phyloP scores from a whole-genome alignment of 73 alveolate species.

The Paramecium sexaurelia region DNA sequence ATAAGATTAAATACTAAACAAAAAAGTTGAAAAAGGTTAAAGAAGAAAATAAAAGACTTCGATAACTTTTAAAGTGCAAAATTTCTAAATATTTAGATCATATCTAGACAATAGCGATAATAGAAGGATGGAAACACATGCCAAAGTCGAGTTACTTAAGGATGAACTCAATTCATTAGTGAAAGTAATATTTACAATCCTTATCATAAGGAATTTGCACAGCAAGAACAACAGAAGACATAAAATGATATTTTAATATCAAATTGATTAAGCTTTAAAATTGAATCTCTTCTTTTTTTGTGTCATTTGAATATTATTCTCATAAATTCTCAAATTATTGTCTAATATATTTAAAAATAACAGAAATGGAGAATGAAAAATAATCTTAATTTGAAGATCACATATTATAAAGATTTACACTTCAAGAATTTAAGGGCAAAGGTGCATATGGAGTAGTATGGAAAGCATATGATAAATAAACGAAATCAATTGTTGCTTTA shows the following conservation, averaged over 20 bases:
- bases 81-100: neutral
- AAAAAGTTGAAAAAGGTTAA: constrained; percentile 1
- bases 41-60: constrained; percentile 48
- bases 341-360: constrained; percentile 5
- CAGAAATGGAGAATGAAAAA: constrained; percentile 54
- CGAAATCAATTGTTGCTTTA: constrained; percentile 84
- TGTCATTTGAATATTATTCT: constrained; percentile 12
- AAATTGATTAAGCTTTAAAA: neutral
- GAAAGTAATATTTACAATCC: neutral
- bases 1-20: neutral
- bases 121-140: neutral
- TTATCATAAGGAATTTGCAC: neutral
- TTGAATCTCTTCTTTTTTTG: neutral
- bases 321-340: constrained; percentile 66
- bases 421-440: constrained; percentile 84
- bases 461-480: constrained; percentile 91
- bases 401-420: constrained; percentile 76
- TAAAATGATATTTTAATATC: constrained; percentile 9
- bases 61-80: constrained; percentile 7
- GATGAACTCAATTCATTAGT: constrained; percentile 35
- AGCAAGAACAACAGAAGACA: neutral
- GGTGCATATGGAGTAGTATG: constrained; percentile 98
- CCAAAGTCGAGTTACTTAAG: neutral
- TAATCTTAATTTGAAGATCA: constrained; percentile 73
- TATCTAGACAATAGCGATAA: constrained; percentile 5